A percentile compares a stretch with the other conserved stretches of the same genome.
Evolutionary conservation across 192 early-diverging fungal species (phyloP).

Genomic region (Coemansia sp.): DNA sequence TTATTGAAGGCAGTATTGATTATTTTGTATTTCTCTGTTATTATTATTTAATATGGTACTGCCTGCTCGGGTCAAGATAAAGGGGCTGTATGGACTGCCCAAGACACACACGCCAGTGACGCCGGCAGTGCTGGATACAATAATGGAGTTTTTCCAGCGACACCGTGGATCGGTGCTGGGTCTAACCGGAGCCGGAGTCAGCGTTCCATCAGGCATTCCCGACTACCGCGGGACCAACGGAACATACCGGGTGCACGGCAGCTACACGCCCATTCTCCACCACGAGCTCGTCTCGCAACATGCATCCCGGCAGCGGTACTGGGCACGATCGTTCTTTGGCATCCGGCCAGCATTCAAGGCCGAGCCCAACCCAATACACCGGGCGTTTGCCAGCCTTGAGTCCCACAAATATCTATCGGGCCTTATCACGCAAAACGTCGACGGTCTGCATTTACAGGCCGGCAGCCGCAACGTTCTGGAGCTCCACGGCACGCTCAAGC

Average conservation of each 20-base stretch:
- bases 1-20: too few relatives aligned
- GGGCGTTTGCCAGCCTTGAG: conserved; percentile 58
- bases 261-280: conserved; percentile 83
- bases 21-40: too few relatives aligned
- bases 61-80: conserved; percentile 34
- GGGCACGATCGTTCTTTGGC: conserved; percentile 86
- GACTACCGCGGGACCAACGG: conserved; percentile 82
- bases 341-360: conserved; percentile 68
- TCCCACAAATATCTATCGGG: conserved; percentile 47
- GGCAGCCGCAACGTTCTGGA: conserved; percentile 68
- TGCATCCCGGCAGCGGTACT: conserved; percentile 77
- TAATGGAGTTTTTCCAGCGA: conserved; percentile 27
- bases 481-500: conserved; percentile 78
- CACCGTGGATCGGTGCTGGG: conserved; percentile 38
- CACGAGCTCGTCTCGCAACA: conserved; percentile 66
- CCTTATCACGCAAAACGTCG: conserved; percentile 93
- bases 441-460: conserved; percentile 70
- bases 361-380: conserved; percentile 74
- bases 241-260: conserved; percentile 67
- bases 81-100: conserved; percentile 43
- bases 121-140: conserved; percentile 13
- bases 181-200: conserved; percentile 56
- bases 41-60: conserved; percentile 10
- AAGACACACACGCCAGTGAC: conserved; percentile 31
- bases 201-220: conserved; percentile 72